A percentile compares a stretch with the other conserved stretches of the same genome.
Evolutionary conservation across 768 basidiomycete genomes (phyloP).

Genomic region (Naganishia vishniacii): DNA sequence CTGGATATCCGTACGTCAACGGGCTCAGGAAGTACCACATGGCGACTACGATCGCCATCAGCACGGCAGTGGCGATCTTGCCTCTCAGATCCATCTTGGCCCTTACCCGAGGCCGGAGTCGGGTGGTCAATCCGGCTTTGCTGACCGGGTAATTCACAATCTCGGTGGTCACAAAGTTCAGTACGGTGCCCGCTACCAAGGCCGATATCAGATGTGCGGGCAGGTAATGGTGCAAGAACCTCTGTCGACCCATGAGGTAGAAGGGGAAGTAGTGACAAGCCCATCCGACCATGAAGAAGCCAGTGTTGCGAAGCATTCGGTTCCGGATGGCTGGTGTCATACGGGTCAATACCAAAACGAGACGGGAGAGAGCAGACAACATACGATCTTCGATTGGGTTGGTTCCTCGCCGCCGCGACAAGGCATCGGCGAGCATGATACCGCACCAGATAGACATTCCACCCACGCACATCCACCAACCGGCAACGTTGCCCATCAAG

Average conservation of each 20-base stretch:
- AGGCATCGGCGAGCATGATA: constrained; percentile 77
- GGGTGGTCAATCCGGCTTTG: constrained; percentile 62
- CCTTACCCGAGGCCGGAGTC: constrained; percentile 56
- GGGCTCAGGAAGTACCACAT: constrained; percentile 66
- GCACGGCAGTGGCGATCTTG: constrained; percentile 55
- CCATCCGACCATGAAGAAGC: constrained; percentile 94
- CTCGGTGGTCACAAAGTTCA: constrained; percentile 84
- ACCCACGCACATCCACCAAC: constrained; percentile 90
- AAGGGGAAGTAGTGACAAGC: constrained; percentile 92
- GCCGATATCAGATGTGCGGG: constrained; percentile 92
- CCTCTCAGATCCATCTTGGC: constrained; percentile 61
- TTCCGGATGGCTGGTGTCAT: constrained; percentile 70
- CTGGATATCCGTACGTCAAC: constrained; percentile 91
- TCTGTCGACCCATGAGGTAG: constrained; percentile 93
- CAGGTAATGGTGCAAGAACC: constrained; percentile 96
- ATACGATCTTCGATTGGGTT: constrained; percentile 81
- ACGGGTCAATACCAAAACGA: constrained; percentile 15
- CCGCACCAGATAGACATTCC: constrained; percentile 83
- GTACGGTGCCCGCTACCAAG: constrained; percentile 81
- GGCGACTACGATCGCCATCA: constrained; percentile 60
- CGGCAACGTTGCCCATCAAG: constrained; percentile 84
- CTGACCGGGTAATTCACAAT: constrained; percentile 88
- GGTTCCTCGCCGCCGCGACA: constrained; percentile 77
- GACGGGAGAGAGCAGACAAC: constrained; percentile 45
- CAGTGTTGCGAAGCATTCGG: constrained; percentile 87